phyloP scores from a whole-genome alignment of 2,329 filamentous ascomycete genomes.

The Chrysoporthe deuterocubensis region DNA sequence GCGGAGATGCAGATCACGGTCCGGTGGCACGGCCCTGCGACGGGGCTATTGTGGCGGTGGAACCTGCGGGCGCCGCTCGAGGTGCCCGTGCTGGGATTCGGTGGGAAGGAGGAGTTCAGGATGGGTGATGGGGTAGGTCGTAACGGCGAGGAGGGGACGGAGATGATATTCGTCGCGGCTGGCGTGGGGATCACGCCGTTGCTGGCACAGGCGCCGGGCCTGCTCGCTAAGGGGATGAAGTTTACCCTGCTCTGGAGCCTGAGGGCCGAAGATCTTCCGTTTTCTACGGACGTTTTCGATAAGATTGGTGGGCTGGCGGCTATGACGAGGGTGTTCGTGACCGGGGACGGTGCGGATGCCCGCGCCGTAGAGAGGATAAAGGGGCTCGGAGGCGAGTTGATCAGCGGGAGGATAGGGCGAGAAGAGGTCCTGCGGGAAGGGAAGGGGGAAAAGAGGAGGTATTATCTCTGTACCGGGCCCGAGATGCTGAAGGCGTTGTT shows the following conservation, averaged over 20 bases:
- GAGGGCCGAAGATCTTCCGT: constrained; percentile 60
- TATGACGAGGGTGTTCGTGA: constrained; percentile 67
- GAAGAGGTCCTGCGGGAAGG: constrained; percentile 48
- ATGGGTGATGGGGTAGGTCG: constrained; percentile 38
- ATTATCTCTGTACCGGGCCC: constrained; percentile 54
- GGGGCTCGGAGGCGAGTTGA: constrained; percentile 41
- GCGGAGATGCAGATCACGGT: constrained; percentile 73
- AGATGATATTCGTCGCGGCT: constrained; percentile 69
- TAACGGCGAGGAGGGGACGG: constrained; percentile 35
- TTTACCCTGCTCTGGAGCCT: constrained; percentile 73
- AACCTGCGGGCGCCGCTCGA: constrained; percentile 60
- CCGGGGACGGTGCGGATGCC: constrained; percentile 48
- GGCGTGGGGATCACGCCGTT: constrained; percentile 86
- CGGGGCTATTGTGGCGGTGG: constrained; percentile 64
- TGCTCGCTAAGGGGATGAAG: constrained; percentile 44
- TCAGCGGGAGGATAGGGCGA: constrained; percentile 43
- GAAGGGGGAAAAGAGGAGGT: constrained; percentile 54
- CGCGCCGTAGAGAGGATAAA: constrained; percentile 41
- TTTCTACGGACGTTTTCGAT: constrained; percentile 64
- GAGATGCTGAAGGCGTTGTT: constrained; percentile 46
- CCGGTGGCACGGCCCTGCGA: constrained; percentile 70
- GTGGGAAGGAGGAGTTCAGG: constrained; percentile 58
- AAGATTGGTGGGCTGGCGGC: constrained; percentile 54
- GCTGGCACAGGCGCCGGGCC: constrained; percentile 64
- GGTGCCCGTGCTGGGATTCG: constrained; percentile 73